Base-by-base conservation (phyloP, 2,329 filamentous ascomycete species). In the Paramyrothecium sp. region DNA sequence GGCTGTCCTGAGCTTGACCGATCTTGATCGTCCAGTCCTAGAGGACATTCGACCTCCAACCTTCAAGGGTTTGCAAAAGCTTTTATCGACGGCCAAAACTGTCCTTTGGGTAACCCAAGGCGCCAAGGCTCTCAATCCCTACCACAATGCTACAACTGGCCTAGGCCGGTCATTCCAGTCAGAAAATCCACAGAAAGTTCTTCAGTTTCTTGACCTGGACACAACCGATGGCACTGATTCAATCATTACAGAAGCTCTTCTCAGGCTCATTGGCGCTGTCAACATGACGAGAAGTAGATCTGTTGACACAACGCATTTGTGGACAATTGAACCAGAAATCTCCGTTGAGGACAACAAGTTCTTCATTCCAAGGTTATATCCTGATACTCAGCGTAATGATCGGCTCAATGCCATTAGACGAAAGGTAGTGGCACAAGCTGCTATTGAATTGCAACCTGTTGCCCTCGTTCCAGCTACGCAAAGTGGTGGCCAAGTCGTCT, bases 41-140 rank as follows among this genome's bases (percentile, higher is more conserved):
- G 65, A 67, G 7, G 70, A 73, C 21, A 66, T 81, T 33, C 58
- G 66, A 0, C 49, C 76, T 69, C 54, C 53, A 5, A 62, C 59
- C 1, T 56, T 67, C 57, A 54, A 60, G 22, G 55, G 56, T 22
- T 13, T 67, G 44, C 62, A 66, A 52, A 30, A 55, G 22, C 21
- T 68, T 12, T 61, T 62, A 41, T 58, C 58, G 0, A 47, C 58
- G 4, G 58, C 57, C 7, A 58, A 56, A 21, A 60, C 56, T 8
- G 58, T 69, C 1, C 51, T 69, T 8, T 68, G 65, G 65, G 63
- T 63, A 16, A 66, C 66, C 2, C 57, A 58, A 41, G 65, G 65
- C 44, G 57, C 61, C 8, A 59, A 59, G 7, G 44, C 26, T 3
- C 58, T 62, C 2, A 60, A 62, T 46, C 63, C 66, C 1, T 61